Conservation (phyloP, 75 land plant genomes). For the Picea glauca region DNA sequence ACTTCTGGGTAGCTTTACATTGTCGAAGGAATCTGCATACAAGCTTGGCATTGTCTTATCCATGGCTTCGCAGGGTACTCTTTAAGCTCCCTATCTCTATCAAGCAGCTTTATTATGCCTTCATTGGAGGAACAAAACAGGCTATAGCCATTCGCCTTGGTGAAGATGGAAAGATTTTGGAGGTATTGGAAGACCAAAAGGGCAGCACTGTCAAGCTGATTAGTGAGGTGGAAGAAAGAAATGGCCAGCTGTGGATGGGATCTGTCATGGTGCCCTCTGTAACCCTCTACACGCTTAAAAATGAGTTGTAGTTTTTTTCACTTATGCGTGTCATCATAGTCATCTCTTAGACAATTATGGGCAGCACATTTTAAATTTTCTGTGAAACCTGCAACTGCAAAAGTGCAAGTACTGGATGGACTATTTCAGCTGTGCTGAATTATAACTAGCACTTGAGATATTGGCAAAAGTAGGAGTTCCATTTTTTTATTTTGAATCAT, state of each 20-base stretch:
- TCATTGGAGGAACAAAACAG: constrained; percentile 13
- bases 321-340: no score
- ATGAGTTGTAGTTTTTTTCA: no score
- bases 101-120: constrained; percentile 12
- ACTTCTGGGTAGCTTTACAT: constrained; percentile 76
- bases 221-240: constrained; percentile 62
- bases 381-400: no score
- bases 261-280: constrained; percentile 58
- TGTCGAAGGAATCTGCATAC: constrained; percentile 23
- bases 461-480: no score
- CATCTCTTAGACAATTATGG: no score
- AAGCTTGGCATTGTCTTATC: constrained; percentile 14
- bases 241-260: constrained; percentile 76
- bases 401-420: no score
- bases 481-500: no score
- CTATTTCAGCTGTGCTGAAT: no score
- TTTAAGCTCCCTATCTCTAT: constrained; percentile 22
- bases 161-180: constrained; percentile 45
- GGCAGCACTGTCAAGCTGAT: constrained; percentile 33
- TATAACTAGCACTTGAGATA: no score
- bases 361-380: no score
- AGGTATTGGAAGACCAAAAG: constrained; percentile 31
- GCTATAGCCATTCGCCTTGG: constrained; percentile 32
- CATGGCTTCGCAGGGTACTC: constrained; percentile 20
- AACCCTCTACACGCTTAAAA: constrained; percentile 18